Percentiles rank a stretch among this genome's conserved stretches.
These are phyloP conservation scores for Fusarium lateritium DNA, from an alignment of 2,329 filamentous ascomycete species.

Conservation along the genomic window DNA sequence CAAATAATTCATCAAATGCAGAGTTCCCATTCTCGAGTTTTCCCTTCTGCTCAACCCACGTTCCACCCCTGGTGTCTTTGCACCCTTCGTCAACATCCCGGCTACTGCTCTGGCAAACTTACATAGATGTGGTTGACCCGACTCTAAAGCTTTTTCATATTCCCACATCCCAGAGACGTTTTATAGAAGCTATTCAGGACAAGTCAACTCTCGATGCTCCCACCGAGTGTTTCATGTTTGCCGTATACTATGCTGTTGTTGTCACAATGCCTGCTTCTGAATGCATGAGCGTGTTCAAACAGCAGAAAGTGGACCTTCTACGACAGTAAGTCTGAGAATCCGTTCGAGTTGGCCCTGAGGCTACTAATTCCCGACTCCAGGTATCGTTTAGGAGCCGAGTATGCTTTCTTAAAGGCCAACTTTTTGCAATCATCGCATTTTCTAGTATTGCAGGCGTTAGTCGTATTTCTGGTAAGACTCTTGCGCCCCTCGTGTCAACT, in stretches of 20 bases:
- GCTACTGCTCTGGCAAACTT: background rate
- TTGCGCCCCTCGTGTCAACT: no score
- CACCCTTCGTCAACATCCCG: background rate
- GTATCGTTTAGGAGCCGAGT: background rate
- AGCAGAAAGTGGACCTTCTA: background rate
- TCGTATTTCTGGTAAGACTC: background rate
- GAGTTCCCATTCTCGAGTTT: background rate
- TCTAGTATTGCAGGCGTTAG: background rate
- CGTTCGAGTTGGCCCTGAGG: no score
- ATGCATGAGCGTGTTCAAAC: background rate
- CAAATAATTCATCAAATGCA: background rate
- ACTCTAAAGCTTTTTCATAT: background rate
- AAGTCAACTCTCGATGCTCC: background rate
- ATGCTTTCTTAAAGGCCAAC: background rate
- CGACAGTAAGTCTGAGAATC: background rate
- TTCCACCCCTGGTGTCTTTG: background rate
- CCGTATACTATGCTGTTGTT: background rate
- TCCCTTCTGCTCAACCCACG: background rate
- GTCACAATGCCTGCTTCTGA: background rate
- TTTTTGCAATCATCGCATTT: background rate
- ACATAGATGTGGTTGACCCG: slow-evolving; percentile 1
- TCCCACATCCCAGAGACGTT: background rate
- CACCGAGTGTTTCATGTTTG: background rate
- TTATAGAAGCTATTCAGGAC: background rate
- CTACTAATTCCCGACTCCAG: background rate